These are phyloP conservation scores for Fusarium acutatum DNA, from an alignment of 2,329 filamentous ascomycete genomes.

Conservation along the genomic window DNA sequence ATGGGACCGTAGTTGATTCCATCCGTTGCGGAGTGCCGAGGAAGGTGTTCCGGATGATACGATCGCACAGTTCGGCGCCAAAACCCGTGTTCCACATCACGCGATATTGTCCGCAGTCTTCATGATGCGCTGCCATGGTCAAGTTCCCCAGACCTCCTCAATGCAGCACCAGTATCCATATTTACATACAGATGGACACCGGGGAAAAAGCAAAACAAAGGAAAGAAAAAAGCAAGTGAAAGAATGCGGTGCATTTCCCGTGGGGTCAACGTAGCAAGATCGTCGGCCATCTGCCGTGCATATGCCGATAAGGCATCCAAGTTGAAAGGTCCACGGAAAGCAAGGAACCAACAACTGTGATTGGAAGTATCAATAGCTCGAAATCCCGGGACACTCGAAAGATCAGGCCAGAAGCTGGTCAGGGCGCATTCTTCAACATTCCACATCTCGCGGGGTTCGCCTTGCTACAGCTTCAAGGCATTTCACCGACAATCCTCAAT, in stretches of 20 bases:
- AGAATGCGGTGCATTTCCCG: not conserved
- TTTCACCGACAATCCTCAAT: slow-evolving; percentile 12
- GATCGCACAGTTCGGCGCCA: slow-evolving; percentile 15
- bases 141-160: slow-evolving; percentile 22
- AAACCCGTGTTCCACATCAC: slow-evolving; percentile 27
- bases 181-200: not conserved
- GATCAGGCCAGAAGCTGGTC: slow-evolving; percentile 43
- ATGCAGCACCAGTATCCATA: not conserved
- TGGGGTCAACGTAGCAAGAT: slow-evolving; percentile 40
- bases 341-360: slow-evolving; percentile 27
- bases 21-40: slow-evolving; percentile 33
- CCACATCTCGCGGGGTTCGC: slow-evolving; percentile 25
- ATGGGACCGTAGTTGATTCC: not conserved
- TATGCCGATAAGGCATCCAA: slow-evolving; percentile 42
- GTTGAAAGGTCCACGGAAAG: slow-evolving; percentile 8
- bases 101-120: slow-evolving; percentile 21
- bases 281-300: slow-evolving; percentile 42
- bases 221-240: slow-evolving; percentile 3
- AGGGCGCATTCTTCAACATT: slow-evolving; percentile 33
- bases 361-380: slow-evolving; percentile 27
- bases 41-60: slow-evolving; percentile 30
- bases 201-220: slow-evolving; percentile 12
- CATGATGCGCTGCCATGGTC: not conserved
- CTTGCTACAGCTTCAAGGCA: slow-evolving; percentile 7
- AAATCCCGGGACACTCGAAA: slow-evolving; percentile 20